A percentile compares a stretch with the other conserved stretches of the same genome.
Conservation (phyloP, 2,329 filamentous ascomycete genomes). For the Paracorniculantispora psalliotae region DNA sequence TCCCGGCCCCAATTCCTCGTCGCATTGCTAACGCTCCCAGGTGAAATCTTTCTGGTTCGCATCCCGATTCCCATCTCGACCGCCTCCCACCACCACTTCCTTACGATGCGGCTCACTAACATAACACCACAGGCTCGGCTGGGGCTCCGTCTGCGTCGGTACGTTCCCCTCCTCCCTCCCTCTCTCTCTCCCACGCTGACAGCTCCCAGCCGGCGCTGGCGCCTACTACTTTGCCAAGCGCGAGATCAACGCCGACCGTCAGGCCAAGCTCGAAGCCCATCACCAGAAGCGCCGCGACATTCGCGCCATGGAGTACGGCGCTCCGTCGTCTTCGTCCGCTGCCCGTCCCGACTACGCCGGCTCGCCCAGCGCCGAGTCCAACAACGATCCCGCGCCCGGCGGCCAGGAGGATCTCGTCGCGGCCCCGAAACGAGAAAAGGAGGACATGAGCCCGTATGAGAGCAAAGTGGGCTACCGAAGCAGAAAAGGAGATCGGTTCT, state of each 20-base stretch:
- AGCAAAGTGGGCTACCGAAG: conserved; percentile 68
- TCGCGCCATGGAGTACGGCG: conserved; percentile 49
- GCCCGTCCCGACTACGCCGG: conserved; percentile 39
- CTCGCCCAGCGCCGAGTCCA: conserved; percentile 67
- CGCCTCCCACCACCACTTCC: not conserved
- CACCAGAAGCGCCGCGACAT: conserved; percentile 58
- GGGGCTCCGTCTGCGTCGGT: conserved; percentile 85
- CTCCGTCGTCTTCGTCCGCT: no score
- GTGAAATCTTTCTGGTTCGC: conserved; percentile 61
- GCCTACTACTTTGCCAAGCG: conserved; percentile 96
- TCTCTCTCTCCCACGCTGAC: conserved; percentile 10
- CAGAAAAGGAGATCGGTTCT: conserved; percentile 82
- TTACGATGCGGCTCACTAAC: conserved; percentile 13
- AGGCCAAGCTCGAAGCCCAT: conserved; percentile 62
- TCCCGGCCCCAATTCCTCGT: no score
- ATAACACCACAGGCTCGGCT: conserved; percentile 66
- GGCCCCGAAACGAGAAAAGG: conserved; percentile 64
- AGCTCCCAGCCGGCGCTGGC: conserved; percentile 67
- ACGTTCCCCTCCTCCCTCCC: conserved; percentile 28
- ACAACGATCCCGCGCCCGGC: conserved; percentile 78
- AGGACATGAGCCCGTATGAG: conserved; percentile 71
- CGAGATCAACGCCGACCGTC: conserved; percentile 86
- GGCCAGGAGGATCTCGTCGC: conserved; percentile 71
- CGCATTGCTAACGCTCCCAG: conserved; percentile 29
- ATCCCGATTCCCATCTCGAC: conserved; percentile 18